Evolutionary conservation across 164 flowering plant genomes (phyloP).

Genomic region (Chimonanthus salicifolius): DNA sequence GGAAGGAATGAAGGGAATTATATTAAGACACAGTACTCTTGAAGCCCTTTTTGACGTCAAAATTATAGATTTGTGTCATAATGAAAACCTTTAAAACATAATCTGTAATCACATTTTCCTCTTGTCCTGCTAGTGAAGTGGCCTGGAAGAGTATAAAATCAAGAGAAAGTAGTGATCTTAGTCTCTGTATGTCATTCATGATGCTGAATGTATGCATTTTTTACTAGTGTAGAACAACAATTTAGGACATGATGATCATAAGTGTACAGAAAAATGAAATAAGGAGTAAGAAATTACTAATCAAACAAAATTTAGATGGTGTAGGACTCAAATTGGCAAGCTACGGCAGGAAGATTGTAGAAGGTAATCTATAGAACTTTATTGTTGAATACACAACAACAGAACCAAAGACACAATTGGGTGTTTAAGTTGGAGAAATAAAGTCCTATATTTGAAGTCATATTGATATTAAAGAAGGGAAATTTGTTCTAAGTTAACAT

Average conservation of each 20-base stretch:
- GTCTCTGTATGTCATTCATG: too few relatives aligned
- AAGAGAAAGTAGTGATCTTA: not conserved
- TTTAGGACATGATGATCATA: not conserved
- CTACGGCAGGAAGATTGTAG: not conserved
- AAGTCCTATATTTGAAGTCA: not conserved
- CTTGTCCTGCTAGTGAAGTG: slow-evolving; percentile 56
- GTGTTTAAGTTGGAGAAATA: not conserved
- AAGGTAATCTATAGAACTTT: not conserved
- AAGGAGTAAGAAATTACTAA: not conserved
- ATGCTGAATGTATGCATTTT: not conserved
- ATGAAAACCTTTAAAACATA: slow-evolving; percentile 54
- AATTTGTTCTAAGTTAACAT: too few relatives aligned
- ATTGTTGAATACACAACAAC: not conserved
- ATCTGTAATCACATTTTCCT: slow-evolving; percentile 60
- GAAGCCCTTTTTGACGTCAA: not conserved
- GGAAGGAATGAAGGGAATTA: not conserved
- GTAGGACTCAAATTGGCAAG: not conserved
- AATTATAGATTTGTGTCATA: not conserved
- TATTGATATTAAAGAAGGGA: too few relatives aligned
- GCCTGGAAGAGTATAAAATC: slow-evolving; percentile 28
- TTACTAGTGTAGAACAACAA: not conserved
- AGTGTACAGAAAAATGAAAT: not conserved
- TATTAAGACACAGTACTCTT: not conserved
- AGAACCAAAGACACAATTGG: not conserved
- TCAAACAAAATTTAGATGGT: too few relatives aligned